Evolutionary conservation across 495 filamentous ascomycete genomes (phyloP), one percentile per base, ranked within the genome.

Genomic region (Aspergillus coremiiformis): DNA sequence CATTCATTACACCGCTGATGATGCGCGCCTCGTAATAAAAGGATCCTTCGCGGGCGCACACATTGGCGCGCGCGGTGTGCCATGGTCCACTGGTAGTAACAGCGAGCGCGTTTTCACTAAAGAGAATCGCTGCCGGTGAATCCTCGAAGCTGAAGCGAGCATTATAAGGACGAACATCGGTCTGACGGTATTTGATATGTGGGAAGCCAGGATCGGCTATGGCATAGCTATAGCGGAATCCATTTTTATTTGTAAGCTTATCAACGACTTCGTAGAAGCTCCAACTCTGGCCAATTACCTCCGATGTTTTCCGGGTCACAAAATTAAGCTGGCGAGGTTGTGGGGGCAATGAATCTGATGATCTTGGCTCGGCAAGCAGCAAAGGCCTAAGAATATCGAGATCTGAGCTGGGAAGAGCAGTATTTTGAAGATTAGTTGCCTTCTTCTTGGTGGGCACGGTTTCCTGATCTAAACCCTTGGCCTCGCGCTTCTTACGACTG

Each of bases 11-110:
- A 6, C 86, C 85, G 47, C 81, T 84, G 9, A 90, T 79, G 37
- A 99, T 81, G 55, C 86, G 89, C 65, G 91, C 90, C 68, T 99
- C 94, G 73, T 88, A 97, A 63, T 95, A 99, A 72, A 84, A 90
- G 15, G 86, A 78, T 1, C 94, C 94, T 68, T 96, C 88, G n/a
- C 94, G 74, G 6, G 89, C 87, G 30, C 86, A 86, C 0, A 97
- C 87, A 63, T 97, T 99, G 11, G 89, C 90, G 39, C 91, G 70
- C 4, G 75, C 73, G 9, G 71, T 73, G 46, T 75, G 71, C 72
- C 72, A 75, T 8, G 72, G 68, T 52, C 71, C 72, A 35, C 42
- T 69, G 3, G 72, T 72, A 4, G 71, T 74, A 23, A 77, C 68
- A 3, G 69, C 71, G 37, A 64, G 65, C 17, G 70, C 72, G 41